Base-by-base conservation (phyloP, 2,329 filamentous ascomycete genomes). In the Pseudogymnoascus sp. region DNA sequence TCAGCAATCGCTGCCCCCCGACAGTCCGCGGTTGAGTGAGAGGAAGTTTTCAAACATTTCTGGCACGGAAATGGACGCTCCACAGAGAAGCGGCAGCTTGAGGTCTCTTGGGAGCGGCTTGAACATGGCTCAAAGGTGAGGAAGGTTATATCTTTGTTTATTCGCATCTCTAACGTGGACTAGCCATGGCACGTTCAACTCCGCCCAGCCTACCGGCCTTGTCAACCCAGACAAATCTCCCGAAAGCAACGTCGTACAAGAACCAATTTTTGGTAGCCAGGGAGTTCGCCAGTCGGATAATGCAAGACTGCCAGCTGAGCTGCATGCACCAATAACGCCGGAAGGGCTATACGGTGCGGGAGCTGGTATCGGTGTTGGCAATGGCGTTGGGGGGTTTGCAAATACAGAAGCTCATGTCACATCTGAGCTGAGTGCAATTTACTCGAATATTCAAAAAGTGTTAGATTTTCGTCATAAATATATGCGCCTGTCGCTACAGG, bases 401-500 rank as follows among this genome's bases (percentile, higher is more conserved):
- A 82, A 88, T 61, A 87, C 83, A 52, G 90, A 95, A 69, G 85
- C 88, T 39, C 87, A 88, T 60, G 88, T 97, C 67, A 91, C 90
- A 1, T 82, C 88, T 2, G 94, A 99, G 75, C 78, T 99, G 66
- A 86, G 84, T 69, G 82, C 85, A 18, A 97, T 99, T 67, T 97
- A 95, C 69, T 87, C 86, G 66, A 95, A 94, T 67, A 91, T 99
- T 62, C 90, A 96, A 72, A 88, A 88, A 67, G 85, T 97, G n/a
- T 76, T 97, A 52, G 90, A 97, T 68, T 80, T 92, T 40, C 86
- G 94, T 64, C 87, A 92, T 73, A 95, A 91, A 70, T 99, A 97
- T 74, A 90, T 97, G 60, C 79, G 84, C 1, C 76, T 97, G 13
- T 97, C 94, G 0, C 78, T 92, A 18, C 94, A 99, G 72, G 83